phyloP scores from a whole-genome alignment of 2,329 filamentous ascomycete genomes.

The Ampelomyces quisqualis region DNA sequence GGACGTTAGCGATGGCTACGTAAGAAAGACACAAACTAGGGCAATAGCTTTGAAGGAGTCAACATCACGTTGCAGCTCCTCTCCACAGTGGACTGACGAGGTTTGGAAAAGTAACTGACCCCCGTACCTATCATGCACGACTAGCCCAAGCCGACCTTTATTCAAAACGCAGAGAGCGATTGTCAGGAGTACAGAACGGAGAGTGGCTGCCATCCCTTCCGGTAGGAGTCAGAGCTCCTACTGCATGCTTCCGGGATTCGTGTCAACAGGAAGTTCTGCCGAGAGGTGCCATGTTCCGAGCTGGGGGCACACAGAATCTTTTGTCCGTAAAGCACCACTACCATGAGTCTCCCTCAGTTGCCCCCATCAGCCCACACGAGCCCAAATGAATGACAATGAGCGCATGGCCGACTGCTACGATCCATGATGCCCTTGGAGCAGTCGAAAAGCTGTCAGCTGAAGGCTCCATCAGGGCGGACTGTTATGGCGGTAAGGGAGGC shows the following conservation, averaged over 20 bases:
- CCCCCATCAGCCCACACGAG: conserved; percentile 14
- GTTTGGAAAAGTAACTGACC: no score
- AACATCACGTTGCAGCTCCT: not conserved
- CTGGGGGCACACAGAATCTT: not conserved
- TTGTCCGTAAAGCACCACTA: conserved; percentile 2
- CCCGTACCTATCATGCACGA: no score
- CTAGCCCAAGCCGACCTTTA: no score
- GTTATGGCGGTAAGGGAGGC: not conserved
- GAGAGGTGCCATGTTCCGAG: not conserved
- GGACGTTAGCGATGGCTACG: no score
- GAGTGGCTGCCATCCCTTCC: not conserved
- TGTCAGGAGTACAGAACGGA: not conserved
- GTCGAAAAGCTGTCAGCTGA: no score
- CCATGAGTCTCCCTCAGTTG: conserved; percentile 14
- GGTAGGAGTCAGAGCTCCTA: conserved; percentile 1
- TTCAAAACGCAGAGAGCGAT: no score
- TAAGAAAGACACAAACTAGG: no score
- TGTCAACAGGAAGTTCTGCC: not conserved
- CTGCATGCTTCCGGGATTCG: conserved; percentile 1
- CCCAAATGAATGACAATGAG: not conserved
- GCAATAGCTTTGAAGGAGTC: no score
- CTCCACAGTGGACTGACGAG: not conserved
- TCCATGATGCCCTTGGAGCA: no score
- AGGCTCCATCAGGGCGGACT: not conserved
- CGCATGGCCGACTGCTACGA: not conserved